phyloP scores from a whole-genome alignment of 768 basidiomycete genomes.

The Boletus rubroflammeus region DNA sequence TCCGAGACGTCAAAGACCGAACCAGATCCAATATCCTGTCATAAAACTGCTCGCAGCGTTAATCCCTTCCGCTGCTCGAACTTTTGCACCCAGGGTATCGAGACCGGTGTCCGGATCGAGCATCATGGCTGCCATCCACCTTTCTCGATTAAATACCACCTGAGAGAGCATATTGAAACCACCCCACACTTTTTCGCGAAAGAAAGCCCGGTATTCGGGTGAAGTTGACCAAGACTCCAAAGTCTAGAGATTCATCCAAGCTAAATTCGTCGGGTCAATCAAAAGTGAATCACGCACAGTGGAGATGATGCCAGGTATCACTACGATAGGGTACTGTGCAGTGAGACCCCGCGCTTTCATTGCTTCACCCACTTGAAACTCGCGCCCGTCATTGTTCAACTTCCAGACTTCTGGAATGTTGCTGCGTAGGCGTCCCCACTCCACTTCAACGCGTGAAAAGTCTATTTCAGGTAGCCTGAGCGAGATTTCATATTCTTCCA shows the following conservation, averaged over 20 bases:
- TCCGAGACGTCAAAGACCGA: conserved; percentile 6
- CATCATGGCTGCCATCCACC: conserved; percentile 88
- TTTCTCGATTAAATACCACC: conserved; percentile 77
- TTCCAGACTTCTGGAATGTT: conserved; percentile 82
- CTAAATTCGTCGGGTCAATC: background rate
- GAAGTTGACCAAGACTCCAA: conserved; percentile 93
- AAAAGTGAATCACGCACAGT: conserved; percentile 50
- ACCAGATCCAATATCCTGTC: conserved; percentile 96
- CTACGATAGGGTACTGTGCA: conserved; percentile 74
- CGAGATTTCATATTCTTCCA: conserved; percentile 68
- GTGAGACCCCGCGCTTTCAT: conserved; percentile 61
- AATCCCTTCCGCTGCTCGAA: conserved; percentile 89
- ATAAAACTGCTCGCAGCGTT: conserved; percentile 85
- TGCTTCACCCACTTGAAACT: conserved; percentile 71
- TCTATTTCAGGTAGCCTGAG: conserved; percentile 62
- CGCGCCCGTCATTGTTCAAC: conserved; percentile 73
- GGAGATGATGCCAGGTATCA: conserved; percentile 89
- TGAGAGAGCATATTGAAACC: conserved; percentile 83
- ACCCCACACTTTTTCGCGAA: conserved; percentile 85
- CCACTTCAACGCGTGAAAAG: conserved; percentile 62
- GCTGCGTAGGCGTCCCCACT: conserved; percentile 65
- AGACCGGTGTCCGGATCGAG: conserved; percentile 90
- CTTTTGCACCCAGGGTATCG: conserved; percentile 80
- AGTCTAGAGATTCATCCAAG: conserved; percentile 40
- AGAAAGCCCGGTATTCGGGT: conserved; percentile 81